Conservation (phyloP, 2,329 filamentous ascomycete species). For the Tolypocladium guangdongense region DNA sequence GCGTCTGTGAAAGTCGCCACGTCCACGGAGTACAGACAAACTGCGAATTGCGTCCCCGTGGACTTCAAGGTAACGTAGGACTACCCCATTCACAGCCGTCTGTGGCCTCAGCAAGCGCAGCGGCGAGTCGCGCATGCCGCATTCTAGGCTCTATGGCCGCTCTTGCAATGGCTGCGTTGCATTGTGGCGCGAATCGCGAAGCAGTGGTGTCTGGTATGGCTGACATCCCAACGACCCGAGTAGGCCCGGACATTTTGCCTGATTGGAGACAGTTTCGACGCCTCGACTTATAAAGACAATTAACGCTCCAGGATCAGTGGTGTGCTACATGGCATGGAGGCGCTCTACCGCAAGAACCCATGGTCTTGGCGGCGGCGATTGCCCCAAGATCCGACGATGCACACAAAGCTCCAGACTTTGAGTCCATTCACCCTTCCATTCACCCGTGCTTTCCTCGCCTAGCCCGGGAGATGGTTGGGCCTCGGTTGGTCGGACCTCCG, state of each 20-base stretch:
- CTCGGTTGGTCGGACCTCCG: neutral
- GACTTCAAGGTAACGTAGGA: no score
- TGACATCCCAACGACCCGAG: neutral
- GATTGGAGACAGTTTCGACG: neutral
- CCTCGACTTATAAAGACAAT: neutral
- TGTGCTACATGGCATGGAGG: neutral
- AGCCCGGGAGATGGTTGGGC: neutral
- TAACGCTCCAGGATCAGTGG: neutral
- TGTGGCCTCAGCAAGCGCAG: neutral
- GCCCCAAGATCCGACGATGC: neutral
- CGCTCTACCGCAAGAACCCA: neutral
- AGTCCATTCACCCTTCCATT: neutral
- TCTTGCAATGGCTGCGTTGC: neutral
- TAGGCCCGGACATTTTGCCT: neutral
- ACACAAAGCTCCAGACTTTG: neutral
- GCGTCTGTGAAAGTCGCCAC: no score
- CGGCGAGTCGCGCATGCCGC: neutral
- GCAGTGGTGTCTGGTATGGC: neutral
- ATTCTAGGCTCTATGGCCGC: neutral
- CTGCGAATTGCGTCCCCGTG: no score
- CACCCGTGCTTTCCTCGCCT: neutral
- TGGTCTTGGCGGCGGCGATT: neutral
- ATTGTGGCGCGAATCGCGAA: neutral
- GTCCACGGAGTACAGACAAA: no score
- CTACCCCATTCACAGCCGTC: neutral